Evolutionary conservation across 1,139 yeast species (phyloP).

Genomic region (Suhomyces kunorum): DNA sequence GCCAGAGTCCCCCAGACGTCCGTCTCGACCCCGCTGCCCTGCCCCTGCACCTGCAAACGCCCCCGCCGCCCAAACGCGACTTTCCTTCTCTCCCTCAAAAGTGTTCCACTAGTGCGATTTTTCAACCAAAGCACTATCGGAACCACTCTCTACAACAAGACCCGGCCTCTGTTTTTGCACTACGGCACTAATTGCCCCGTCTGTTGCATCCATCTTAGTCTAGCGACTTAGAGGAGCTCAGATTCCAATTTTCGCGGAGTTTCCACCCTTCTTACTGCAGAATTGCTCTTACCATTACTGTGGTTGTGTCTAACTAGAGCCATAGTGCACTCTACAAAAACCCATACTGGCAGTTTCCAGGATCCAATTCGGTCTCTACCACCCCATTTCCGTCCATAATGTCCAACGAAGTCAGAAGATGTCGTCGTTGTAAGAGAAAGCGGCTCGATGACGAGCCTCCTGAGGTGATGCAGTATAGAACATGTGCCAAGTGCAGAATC

Average conservation of each 20-base stretch:
- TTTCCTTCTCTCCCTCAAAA: not conserved
- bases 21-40: not conserved
- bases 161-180: too few species aligned
- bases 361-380: too few species aligned
- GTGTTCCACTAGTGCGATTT: slow-evolving; percentile 7
- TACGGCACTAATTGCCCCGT: too few species aligned
- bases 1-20: not conserved
- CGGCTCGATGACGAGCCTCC: slow-evolving; percentile 62
- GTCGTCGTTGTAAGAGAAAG: slow-evolving; percentile 62
- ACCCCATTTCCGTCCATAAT: not conserved
- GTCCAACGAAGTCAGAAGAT: slow-evolving; percentile 36
- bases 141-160: not conserved
- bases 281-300: too few species aligned
- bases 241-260: too few species aligned
- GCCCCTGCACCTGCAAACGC: not conserved
- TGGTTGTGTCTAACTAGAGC: too few species aligned
- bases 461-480: slow-evolving; percentile 57
- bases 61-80: not conserved
- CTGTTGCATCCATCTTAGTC: too few species aligned
- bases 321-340: too few species aligned
- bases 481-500: slow-evolving; percentile 62
- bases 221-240: too few species aligned
- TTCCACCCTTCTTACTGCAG: too few species aligned
- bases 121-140: slow-evolving; percentile 5
- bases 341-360: too few species aligned